Evolutionary conservation across 495 filamentous ascomycete genomes (phyloP).

Genomic region (Echria macrotheca): DNA sequence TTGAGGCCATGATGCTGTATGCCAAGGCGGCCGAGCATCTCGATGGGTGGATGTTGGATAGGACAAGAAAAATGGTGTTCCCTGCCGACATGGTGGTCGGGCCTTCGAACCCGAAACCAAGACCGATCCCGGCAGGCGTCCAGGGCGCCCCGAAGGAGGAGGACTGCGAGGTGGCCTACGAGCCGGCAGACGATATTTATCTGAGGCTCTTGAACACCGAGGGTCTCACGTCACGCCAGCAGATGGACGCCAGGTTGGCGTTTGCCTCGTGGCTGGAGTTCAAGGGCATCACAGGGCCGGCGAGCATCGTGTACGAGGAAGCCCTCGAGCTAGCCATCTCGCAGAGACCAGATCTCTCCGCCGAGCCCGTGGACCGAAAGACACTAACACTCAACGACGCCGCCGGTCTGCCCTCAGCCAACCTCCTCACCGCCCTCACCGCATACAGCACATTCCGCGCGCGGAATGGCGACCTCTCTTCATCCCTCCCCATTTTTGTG

Average conservation of each 20-base stretch:
- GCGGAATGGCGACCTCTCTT: conserved; percentile 51
- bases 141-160: conserved; percentile 60
- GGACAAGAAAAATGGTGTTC: conserved; percentile 57
- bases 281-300: conserved; percentile 48
- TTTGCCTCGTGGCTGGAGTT: conserved; percentile 81
- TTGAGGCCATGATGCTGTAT: conserved; percentile 67
- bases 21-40: conserved; percentile 73
- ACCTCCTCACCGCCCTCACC: conserved; percentile 68
- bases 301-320: conserved; percentile 24
- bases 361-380: conserved; percentile 51
- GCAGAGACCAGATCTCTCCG: conserved; percentile 22
- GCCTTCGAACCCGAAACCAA: conserved; percentile 75
- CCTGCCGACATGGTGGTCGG: conserved; percentile 67
- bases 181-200: conserved; percentile 64
- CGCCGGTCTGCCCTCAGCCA: conserved; percentile 53
- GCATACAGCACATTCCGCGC: conserved; percentile 74
- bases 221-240: conserved; percentile 69
- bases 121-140: conserved; percentile 58
- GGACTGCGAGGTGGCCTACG: conserved; percentile 60
- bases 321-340: conserved; percentile 28
- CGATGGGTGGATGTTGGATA: conserved; percentile 70
- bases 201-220: conserved; percentile 69
- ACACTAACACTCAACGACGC: conserved; percentile 55
- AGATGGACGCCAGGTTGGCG: conserved; percentile 69
- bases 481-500: conserved; percentile 78